Conservation (phyloP, 257 asterid species). For the Perilla frutescens region DNA sequence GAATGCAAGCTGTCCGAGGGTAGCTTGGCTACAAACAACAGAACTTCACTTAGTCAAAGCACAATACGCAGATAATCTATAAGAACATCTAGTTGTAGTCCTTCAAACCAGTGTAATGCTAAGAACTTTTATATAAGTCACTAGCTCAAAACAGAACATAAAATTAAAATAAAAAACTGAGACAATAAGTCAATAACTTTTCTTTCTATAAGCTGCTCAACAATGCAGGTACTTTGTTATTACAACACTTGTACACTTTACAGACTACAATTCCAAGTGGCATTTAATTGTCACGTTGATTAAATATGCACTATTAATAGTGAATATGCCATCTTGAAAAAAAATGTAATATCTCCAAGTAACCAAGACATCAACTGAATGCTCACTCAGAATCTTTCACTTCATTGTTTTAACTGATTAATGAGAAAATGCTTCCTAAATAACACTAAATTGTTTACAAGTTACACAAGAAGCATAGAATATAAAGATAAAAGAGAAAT, state of each 20-base stretch:
- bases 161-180: not conserved
- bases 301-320: not conserved
- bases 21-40: conserved; percentile 75
- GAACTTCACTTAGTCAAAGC: conserved; percentile 24
- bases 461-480: conserved; percentile 11
- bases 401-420: conserved; percentile 3
- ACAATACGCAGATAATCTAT: conserved; percentile 19
- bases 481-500: conserved; percentile 6
- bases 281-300: conserved; percentile 24
- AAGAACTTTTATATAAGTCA: conserved; percentile 18
- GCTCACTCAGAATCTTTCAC: conserved; percentile 11
- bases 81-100: not conserved
- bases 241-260: conserved; percentile 19
- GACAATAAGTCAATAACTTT: conserved; percentile 16
- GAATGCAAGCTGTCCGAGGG: conserved; percentile 82
- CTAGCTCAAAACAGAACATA: conserved; percentile 23
- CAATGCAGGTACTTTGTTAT: not conserved
- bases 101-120: conserved; percentile 20
- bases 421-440: conserved; percentile 25
- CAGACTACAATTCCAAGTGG: conserved; percentile 6
- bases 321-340: conserved; percentile 3
- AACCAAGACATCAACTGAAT: conserved; percentile 19
- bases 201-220: conserved; percentile 7
- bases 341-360: conserved; percentile 16
- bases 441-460: not conserved